phyloP scores from a whole-genome alignment of 805 yeast species.

The Blastobotrys robertii region DNA sequence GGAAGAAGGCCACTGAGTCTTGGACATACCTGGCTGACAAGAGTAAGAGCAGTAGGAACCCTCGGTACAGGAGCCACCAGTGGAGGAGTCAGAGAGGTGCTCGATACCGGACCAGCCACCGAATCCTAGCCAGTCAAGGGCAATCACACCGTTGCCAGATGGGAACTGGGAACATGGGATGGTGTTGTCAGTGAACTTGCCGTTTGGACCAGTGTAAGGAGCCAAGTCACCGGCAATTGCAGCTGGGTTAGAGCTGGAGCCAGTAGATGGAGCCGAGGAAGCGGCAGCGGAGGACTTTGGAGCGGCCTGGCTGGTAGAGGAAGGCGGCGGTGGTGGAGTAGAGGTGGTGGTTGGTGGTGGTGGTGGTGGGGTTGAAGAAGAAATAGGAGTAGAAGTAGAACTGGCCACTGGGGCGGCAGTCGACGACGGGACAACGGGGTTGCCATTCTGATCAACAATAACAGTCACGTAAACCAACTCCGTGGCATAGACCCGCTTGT shows the following conservation, averaged over 20 bases:
- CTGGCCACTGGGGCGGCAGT: conserved; percentile 20
- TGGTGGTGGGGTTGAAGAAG: conserved; percentile 16
- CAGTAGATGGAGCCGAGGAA: conserved; percentile 23
- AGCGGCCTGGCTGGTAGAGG: conserved; percentile 25
- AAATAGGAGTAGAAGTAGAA: conserved; percentile 12
- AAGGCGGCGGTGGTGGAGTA: conserved; percentile 20
- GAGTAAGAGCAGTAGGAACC: conserved; percentile 96
- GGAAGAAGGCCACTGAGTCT: conserved; percentile 89
- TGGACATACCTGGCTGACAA: conserved; percentile 97
- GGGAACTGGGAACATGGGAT: conserved; percentile 63
- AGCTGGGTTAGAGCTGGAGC: conserved; percentile 25
- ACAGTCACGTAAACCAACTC: conserved; percentile 39
- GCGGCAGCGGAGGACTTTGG: conserved; percentile 28
- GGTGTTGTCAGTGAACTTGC: conserved; percentile 62
- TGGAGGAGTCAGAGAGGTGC: conserved; percentile 41
- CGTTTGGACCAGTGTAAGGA: conserved; percentile 46
- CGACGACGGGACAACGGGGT: conserved; percentile 23
- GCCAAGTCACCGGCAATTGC: conserved; percentile 45
- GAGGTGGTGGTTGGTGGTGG: conserved; percentile 26
- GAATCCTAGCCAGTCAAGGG: conserved; percentile 59
- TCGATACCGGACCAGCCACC: conserved; percentile 82
- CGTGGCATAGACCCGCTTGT: conserved; percentile 38
- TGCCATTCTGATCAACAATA: conserved; percentile 32
- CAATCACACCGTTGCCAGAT: conserved; percentile 72
- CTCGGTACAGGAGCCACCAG: conserved; percentile 60